phyloP scores from a whole-genome alignment of 75 land plant genomes.

The Pinus albicaulis region DNA sequence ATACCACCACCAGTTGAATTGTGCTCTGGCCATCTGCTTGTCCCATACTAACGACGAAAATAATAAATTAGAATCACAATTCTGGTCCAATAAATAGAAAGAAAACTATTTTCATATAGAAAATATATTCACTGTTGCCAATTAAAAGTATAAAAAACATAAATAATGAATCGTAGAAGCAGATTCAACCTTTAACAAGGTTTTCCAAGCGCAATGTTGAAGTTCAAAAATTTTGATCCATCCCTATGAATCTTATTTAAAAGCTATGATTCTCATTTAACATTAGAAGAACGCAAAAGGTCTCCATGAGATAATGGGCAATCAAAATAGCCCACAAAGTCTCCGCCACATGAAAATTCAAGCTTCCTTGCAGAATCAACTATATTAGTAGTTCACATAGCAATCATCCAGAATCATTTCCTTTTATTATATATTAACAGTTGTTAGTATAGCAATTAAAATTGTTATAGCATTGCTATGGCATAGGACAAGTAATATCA shows the following conservation, averaged over 20 bases:
- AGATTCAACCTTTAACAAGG: not conserved
- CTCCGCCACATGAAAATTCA: not conserved
- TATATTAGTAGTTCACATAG: not conserved
- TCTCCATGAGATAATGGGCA: not conserved
- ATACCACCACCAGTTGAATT: slow-evolving; percentile 98
- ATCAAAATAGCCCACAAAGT: not conserved
- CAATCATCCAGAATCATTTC: not conserved
- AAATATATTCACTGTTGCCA: not conserved
- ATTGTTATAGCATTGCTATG: too few species aligned
- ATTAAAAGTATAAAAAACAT: not conserved
- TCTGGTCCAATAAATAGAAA: too few species aligned
- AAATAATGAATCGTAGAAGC: not conserved
- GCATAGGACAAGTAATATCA: too few species aligned
- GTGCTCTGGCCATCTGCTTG: slow-evolving; percentile 93
- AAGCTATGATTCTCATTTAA: not conserved
- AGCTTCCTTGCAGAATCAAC: not conserved
- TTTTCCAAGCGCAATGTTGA: not conserved
- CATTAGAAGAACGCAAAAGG: not conserved
- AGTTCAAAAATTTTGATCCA: not conserved
- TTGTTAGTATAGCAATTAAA: not conserved
- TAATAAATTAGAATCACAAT: too few species aligned
- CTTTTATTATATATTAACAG: not conserved
- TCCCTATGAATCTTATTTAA: not conserved
- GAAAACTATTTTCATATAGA: not conserved
- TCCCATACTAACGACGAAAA: slow-evolving; percentile 78